Evolutionary conservation across 345 rosid genomes (phyloP), one percentile per base, ranked within the genome.

Genomic region (Corchorus olitorius): DNA sequence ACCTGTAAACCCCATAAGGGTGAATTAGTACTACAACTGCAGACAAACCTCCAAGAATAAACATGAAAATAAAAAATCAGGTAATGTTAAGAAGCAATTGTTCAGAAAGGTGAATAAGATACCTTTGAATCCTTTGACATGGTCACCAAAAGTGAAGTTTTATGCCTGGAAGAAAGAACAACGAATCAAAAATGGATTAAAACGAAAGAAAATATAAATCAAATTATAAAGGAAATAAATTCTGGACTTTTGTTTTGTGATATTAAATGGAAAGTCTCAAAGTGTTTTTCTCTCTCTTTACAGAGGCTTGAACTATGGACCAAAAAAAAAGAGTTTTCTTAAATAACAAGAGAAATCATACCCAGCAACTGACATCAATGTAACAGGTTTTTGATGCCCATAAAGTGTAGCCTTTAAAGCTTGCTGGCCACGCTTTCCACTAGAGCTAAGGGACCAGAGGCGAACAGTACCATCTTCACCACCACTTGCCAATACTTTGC

Each of bases 391-490:
- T 81, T 86, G 85, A 80, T 88, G 93, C 73, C 91, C 93, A 27
- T 83, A 75, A 73, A 89, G 77, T 22, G 93, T 91, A 76, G 93
- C 85, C 81, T 84, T 89, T 69, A 84, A 82, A 76, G 91, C 86
- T 22, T 83, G 89, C 8, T 83, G 90, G 19, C 97, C 86, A 55
- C 88, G 84, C 73, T 87, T 89, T 70, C 88, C 81, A 61, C 81
- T 82, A 67, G 95, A 88, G 70, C 79, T 72, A 77, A 91, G 89
- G 48, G 97, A 86, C 93, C 93, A 89, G 37, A 89, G 85, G 48
- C 97, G 89, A 79, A 89, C 81, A 14, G 92, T 88, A 34, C 88
- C 87, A 81, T 91, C 93, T 49, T 89, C 93, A 61, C 93, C 93
- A 70, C 97, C 92, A 75, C 92, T 91, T 62, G 91, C 91, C 84